Conservation (phyloP, 305 asterid species). For the Solanum hybrid region DNA sequence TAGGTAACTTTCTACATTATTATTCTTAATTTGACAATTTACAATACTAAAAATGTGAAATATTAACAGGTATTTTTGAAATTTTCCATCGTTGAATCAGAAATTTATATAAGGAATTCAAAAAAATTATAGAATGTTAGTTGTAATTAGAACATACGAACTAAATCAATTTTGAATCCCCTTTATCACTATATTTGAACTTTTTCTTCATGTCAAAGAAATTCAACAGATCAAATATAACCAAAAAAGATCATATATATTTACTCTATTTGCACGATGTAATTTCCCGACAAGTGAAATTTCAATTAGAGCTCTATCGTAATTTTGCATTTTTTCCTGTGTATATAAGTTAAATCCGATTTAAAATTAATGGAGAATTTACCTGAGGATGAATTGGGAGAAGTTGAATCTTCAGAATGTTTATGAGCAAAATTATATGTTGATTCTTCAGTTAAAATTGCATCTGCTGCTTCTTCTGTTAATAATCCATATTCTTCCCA, state of each 20-base stretch:
- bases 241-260: neutral
- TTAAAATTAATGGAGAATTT: neutral
- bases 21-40: neutral
- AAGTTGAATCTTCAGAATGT: neutral
- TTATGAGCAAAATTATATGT: constrained; percentile 18
- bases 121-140: neutral
- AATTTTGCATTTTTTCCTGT: neutral
- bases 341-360: neutral
- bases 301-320: neutral
- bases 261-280: neutral
- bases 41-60: neutral
- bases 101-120: neutral
- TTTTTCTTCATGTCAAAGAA: neutral
- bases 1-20: neutral
- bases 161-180: neutral
- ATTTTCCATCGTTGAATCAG: neutral
- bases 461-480: constrained; percentile 9
- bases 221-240: neutral
- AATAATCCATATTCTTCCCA: constrained; percentile 11
- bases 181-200: neutral
- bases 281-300: neutral
- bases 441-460: constrained; percentile 13
- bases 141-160: neutral
- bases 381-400: constrained; percentile 4
- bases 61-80: neutral